A percentile compares a stretch with the other conserved stretches of the same genome.
These are phyloP conservation scores for Talaromyces sp. DNA, from an alignment of 2,329 filamentous ascomycete genomes.

Conservation along the genomic window DNA sequence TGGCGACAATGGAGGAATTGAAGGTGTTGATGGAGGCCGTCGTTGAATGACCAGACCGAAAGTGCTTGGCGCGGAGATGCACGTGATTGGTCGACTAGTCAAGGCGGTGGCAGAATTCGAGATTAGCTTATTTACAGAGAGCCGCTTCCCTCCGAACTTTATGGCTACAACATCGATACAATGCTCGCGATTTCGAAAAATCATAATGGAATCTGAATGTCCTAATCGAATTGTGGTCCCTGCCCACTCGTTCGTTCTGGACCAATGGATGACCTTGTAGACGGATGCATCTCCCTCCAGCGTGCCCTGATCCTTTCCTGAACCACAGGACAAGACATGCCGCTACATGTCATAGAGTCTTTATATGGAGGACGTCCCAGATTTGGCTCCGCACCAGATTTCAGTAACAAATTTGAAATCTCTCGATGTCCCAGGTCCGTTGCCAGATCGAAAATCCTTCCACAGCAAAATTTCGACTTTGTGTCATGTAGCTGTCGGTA, in stretches of 20 bases:
- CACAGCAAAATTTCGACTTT: constrained; percentile 2
- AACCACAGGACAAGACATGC: neutral
- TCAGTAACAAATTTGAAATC: neutral
- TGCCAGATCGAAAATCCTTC: neutral
- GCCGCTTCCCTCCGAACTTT: neutral
- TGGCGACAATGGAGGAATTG: constrained; percentile 11
- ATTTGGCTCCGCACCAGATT: neutral
- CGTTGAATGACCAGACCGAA: neutral
- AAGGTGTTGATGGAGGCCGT: neutral
- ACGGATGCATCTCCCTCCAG: neutral
- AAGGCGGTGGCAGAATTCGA: constrained; percentile 2
- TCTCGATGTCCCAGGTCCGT: neutral
- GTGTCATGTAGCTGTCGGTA: neutral
- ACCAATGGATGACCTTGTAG: neutral
- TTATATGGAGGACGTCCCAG: neutral
- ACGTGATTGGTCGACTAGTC: neutral
- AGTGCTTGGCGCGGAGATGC: neutral
- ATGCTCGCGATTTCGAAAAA: neutral
- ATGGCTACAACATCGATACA: neutral
- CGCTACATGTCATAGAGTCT: neutral
- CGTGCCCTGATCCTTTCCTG: neutral
- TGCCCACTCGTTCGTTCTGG: neutral
- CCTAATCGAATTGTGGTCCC: neutral
- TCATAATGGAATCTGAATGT: neutral
- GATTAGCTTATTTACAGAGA: neutral